These are phyloP conservation scores for Shiraia sp. DNA, from an alignment of 2,329 filamentous ascomycete genomes.

Conservation along the genomic window DNA sequence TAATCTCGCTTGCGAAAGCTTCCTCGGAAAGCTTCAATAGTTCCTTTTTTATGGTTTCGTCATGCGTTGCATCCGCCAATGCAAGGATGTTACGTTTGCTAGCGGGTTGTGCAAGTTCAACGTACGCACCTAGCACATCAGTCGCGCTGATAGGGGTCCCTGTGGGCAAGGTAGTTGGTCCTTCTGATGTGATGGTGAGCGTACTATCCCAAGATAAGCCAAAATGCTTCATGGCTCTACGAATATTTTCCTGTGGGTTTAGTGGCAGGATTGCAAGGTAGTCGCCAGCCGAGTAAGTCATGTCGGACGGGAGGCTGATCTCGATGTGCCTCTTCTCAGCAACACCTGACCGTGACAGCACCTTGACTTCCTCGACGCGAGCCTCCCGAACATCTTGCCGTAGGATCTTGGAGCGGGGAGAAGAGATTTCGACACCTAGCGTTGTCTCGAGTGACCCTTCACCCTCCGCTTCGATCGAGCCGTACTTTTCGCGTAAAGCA, in stretches of 20 bases:
- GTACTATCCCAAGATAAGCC: constrained; percentile 70
- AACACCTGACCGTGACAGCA: constrained; percentile 32
- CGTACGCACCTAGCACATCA: constrained; percentile 69
- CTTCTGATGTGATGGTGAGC: constrained; percentile 61
- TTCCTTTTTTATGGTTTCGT: constrained; percentile 54
- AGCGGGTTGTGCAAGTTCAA: constrained; percentile 73
- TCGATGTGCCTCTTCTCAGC: constrained; percentile 47
- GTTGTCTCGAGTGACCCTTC: constrained; percentile 29
- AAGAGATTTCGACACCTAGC: constrained; percentile 38
- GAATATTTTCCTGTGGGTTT: constrained; percentile 66
- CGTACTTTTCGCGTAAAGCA: constrained; percentile 37
- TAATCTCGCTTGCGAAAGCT: constrained; percentile 45
- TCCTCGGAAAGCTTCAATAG: constrained; percentile 54
- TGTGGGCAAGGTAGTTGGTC: constrained; percentile 69
- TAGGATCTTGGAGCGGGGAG: constrained; percentile 39
- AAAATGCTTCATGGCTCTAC: constrained; percentile 67
- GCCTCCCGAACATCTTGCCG: constrained; percentile 45
- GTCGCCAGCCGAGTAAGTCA: constrained; percentile 72
- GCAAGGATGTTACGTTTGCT: constrained; percentile 65
- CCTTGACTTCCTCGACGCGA: constrained; percentile 36
- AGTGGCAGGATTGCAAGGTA: constrained; percentile 75
- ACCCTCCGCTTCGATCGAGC: constrained; percentile 25
- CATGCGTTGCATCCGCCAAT: constrained; percentile 54
- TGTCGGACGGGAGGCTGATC: constrained; percentile 48
- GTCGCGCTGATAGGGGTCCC: constrained; percentile 63